These are phyloP conservation scores for Aspergillus flavus DNA, from an alignment of 2,329 filamentous ascomycete genomes.

Conservation along the genomic window DNA sequence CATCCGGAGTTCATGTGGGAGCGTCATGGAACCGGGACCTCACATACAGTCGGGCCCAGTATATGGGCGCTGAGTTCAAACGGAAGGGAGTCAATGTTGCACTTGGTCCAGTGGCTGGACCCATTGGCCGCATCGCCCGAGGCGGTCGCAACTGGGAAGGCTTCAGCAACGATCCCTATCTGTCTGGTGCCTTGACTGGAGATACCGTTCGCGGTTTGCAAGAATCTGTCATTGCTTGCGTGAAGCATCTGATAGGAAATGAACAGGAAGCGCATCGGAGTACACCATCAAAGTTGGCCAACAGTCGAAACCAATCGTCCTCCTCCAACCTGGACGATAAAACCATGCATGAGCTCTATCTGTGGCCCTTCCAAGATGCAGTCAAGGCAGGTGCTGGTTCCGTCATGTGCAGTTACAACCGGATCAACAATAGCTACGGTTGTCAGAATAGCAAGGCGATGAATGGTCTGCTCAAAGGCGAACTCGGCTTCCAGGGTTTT, in stretches of 20 bases:
- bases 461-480: slow-evolving; percentile 66
- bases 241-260: slow-evolving; percentile 43
- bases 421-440: slow-evolving; percentile 59
- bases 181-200: neutral
- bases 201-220: neutral
- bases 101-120: slow-evolving; percentile 45
- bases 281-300: slow-evolving; percentile 33
- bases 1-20: neutral
- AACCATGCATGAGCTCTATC: slow-evolving; percentile 66
- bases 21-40: neutral
- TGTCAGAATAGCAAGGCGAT: slow-evolving; percentile 53
- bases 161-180: slow-evolving; percentile 21
- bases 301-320: slow-evolving; percentile 45
- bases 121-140: slow-evolving; percentile 45
- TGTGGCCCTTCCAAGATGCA: slow-evolving; percentile 67
- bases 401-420: slow-evolving; percentile 58
- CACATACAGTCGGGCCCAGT: neutral
- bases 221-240: neutral
- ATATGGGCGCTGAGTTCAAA: slow-evolving; percentile 26
- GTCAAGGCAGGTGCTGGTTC: slow-evolving; percentile 60
- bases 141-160: slow-evolving; percentile 52
- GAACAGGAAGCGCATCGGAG: slow-evolving; percentile 56
- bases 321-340: slow-evolving; percentile 67
- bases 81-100: slow-evolving; percentile 48
- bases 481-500: slow-evolving; percentile 80